Evolutionary conservation across 2,329 filamentous ascomycete genomes (phyloP).

Genomic region (Biscogniauxia mediterranea): DNA sequence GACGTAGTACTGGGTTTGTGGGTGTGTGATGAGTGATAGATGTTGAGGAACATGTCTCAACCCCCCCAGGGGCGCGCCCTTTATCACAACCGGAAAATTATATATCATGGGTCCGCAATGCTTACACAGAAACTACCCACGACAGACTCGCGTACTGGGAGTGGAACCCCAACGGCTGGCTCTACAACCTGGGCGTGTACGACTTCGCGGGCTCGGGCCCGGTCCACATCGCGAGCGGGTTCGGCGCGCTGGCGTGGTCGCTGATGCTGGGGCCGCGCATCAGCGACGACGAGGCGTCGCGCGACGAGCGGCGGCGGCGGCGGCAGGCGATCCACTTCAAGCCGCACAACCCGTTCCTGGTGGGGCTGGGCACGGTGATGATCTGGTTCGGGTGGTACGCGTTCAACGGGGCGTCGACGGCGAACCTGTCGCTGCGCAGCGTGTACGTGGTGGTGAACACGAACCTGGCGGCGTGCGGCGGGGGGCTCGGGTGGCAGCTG

Average conservation of each 20-base stretch:
- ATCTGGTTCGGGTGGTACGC: constrained; percentile 64
- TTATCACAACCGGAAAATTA: no score
- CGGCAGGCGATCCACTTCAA: constrained; percentile 45
- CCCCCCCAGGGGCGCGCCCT: no score
- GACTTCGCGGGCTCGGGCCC: constrained; percentile 64
- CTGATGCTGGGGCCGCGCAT: constrained; percentile 58
- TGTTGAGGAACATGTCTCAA: no score
- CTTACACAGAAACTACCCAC: background rate
- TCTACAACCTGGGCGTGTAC: constrained; percentile 57
- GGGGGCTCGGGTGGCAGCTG: constrained; percentile 51
- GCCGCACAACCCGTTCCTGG: constrained; percentile 61
- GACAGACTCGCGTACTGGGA: constrained; percentile 60
- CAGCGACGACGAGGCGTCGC: background rate
- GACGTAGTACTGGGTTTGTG: no score
- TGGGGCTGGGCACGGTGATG: constrained; percentile 62
- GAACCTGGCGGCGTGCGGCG: constrained; percentile 55
- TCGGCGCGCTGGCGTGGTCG: constrained; percentile 62
- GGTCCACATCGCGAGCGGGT: constrained; percentile 63
- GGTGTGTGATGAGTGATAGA: no score
- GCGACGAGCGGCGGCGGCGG: constrained; percentile 38
- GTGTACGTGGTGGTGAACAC: constrained; percentile 59
- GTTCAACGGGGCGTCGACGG: constrained; percentile 51
- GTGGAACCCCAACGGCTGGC: constrained; percentile 66
- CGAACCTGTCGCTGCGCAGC: constrained; percentile 50
- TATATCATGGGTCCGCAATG: background rate